phyloP scores from a whole-genome alignment of 108 stramenopile species.

The Cyclotella kingstonii region DNA sequence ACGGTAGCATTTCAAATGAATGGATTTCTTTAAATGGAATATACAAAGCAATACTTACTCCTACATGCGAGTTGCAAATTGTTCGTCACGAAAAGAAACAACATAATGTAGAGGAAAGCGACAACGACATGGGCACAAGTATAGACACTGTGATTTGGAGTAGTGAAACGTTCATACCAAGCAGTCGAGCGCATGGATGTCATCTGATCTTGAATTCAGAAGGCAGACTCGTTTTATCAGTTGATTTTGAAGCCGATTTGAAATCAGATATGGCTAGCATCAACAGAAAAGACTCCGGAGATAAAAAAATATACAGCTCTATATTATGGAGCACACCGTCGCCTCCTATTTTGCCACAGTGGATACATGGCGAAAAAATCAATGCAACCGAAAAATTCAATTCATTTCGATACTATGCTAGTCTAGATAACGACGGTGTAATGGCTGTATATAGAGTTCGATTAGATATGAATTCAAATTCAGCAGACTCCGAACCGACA shows the following conservation, averaged over 20 bases:
- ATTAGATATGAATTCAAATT: background rate
- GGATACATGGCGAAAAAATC: conserved; percentile 33
- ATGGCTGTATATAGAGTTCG: conserved; percentile 61
- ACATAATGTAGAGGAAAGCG: conserved; percentile 21
- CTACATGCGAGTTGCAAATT: conserved; percentile 61
- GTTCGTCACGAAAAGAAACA: conserved; percentile 9
- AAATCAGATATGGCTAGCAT: conserved; percentile 24
- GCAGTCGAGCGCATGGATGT: conserved; percentile 39
- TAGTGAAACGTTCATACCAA: conserved; percentile 49
- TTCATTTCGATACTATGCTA: conserved; percentile 55
- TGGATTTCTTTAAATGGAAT: conserved; percentile 59
- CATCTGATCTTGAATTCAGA: conserved; percentile 42
- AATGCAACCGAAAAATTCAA: conserved; percentile 17
- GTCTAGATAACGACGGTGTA: conserved; percentile 74
- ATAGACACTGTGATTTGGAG: conserved; percentile 44
- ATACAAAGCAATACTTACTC: conserved; percentile 59
- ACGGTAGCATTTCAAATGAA: conserved; percentile 1
- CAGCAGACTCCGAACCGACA: background rate
- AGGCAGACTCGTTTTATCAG: conserved; percentile 30
- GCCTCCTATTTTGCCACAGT: conserved; percentile 43
- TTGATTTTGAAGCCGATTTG: conserved; percentile 49
- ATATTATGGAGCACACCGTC: conserved; percentile 62
- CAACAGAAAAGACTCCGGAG: background rate
- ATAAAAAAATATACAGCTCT: conserved; percentile 29
- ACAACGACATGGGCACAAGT: conserved; percentile 1